Evolutionary conservation across 2,329 filamentous ascomycete genomes (phyloP), one percentile per base, ranked within the genome.

Genomic region (Colletotrichum tofieldiae): DNA sequence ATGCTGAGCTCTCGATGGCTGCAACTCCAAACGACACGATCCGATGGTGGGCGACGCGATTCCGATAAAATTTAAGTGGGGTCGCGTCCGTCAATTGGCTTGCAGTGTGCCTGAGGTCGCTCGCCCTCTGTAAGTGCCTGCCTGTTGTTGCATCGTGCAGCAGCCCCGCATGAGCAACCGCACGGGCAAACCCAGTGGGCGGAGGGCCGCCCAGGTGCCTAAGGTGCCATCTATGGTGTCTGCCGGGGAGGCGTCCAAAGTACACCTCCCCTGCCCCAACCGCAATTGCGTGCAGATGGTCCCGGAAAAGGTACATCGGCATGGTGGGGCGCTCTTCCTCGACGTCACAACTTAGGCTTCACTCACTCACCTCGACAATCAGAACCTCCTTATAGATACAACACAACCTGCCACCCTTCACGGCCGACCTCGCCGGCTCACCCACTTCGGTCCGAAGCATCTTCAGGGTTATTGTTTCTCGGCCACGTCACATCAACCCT

Each of bases 271-370:
- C 56, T 18, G 32, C 16, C 49, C 35, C 49, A n/a, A 6, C 55
- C 39, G 64, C 51, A 62, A 47, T n/a, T 49, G 47, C 23, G 39
- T 29, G 32, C 56, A 55, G 39, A 3, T 41, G 41, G 16, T 1
- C 12, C 64, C 11, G 41, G 56, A 14, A 52, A 51, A 56, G 58
- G 51, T 47, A 71, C 64, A 32, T 35, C 6, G 26, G 55, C 56
- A 37, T 39, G 29, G 55, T 32, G 66, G 55, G 55, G 49, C 16
- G 12, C 32, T 55, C 49, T 39, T 37, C 12, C 23, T 26, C 56
- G n/a, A 67, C 65, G 45, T 64, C 65, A 64, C 65, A 37, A 43
- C 49, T 47, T 14, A 20, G 41, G 67, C 54, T 67, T 59, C 65
- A 64, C 43, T 52, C 23, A 49, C 32, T 43, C 63, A 47, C 23